Evolutionary conservation across 1,139 yeast genomes (phyloP).

Genomic region (Zygoascus sp.): DNA sequence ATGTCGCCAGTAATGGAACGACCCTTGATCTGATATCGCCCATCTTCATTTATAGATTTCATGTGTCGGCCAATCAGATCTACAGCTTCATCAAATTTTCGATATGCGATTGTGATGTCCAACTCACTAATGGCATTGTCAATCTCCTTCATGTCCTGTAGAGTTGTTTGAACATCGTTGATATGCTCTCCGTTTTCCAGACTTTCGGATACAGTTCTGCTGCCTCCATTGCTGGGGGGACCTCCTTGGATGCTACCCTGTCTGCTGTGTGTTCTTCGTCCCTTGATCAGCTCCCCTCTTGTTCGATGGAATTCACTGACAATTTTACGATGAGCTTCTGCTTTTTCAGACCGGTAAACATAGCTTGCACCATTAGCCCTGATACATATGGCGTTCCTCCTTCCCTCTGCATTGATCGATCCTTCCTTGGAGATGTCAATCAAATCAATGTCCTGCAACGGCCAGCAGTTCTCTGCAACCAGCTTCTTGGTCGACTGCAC

Average conservation of each 20-base stretch:
- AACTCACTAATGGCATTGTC: conserved; percentile 64
- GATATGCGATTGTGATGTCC: conserved; percentile 62
- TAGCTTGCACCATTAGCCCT: conserved; percentile 48
- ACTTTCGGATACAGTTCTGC: not conserved
- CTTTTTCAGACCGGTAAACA: conserved; percentile 61
- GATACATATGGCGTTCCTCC: conserved; percentile 36
- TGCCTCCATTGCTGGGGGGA: not conserved
- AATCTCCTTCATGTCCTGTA: conserved; percentile 33
- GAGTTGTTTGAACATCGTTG: conserved; percentile 11
- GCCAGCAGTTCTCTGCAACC: conserved; percentile 78
- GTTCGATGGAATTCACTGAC: conserved; percentile 61
- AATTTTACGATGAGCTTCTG: conserved; percentile 55
- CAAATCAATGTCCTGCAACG: conserved; percentile 58
- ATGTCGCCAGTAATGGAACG: conserved; percentile 9
- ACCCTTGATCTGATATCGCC: conserved; percentile 5
- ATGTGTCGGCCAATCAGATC: conserved; percentile 37
- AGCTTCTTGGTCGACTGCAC: conserved; percentile 35
- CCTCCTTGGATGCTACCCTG: conserved; percentile 2
- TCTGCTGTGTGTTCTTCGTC: conserved; percentile 3
- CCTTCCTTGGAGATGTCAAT: conserved; percentile 33
- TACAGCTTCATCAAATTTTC: conserved; percentile 53
- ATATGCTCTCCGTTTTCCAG: not conserved
- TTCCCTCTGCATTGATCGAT: conserved; percentile 7
- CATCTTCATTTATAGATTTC: not conserved
- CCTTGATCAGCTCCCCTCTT: conserved; percentile 50